Conservation (phyloP, 1,284 basidiomycete species). For the Sanguinoderma infundibulare region DNA sequence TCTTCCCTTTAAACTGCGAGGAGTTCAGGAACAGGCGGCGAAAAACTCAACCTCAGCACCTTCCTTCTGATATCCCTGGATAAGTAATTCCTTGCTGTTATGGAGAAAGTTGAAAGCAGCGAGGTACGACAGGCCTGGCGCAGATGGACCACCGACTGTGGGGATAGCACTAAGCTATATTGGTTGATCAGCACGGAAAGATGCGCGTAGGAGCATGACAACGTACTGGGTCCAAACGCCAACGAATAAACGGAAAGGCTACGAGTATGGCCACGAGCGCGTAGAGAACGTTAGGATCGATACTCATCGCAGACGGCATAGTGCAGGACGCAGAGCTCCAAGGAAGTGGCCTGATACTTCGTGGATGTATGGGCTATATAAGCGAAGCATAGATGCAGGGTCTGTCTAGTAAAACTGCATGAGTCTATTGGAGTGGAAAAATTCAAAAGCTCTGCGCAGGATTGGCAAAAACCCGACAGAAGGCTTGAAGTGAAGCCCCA, state of each 20-base stretch:
- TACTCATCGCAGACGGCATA: too few species aligned
- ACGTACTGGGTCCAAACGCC: background rate
- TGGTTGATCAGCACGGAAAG: background rate
- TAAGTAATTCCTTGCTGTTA: conserved; percentile 37
- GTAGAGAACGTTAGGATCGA: too few species aligned
- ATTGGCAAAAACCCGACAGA: too few species aligned
- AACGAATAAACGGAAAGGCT: background rate
- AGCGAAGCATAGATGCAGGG: too few species aligned
- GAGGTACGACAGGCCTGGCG: conserved; percentile 40
- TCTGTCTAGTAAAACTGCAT: too few species aligned
- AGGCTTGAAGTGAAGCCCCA: too few species aligned
- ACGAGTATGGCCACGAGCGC: too few species aligned
- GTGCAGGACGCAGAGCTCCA: too few species aligned
- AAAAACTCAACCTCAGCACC: conserved; percentile 19
- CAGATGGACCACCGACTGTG: conserved; percentile 37
- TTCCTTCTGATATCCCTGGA: conserved; percentile 44
- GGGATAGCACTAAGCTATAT: conserved; percentile 33
- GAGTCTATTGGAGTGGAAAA: too few species aligned
- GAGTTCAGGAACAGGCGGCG: background rate
- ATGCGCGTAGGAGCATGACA: background rate
- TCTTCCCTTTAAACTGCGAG: conserved; percentile 10
- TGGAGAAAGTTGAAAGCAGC: conserved; percentile 34
- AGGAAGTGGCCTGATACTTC: too few species aligned
- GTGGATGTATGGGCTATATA: too few species aligned
- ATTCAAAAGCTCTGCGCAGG: too few species aligned